These are phyloP conservation scores for Alternaria brassicicola DNA, from an alignment of 2,329 filamentous ascomycete genomes.

Conservation along the genomic window DNA sequence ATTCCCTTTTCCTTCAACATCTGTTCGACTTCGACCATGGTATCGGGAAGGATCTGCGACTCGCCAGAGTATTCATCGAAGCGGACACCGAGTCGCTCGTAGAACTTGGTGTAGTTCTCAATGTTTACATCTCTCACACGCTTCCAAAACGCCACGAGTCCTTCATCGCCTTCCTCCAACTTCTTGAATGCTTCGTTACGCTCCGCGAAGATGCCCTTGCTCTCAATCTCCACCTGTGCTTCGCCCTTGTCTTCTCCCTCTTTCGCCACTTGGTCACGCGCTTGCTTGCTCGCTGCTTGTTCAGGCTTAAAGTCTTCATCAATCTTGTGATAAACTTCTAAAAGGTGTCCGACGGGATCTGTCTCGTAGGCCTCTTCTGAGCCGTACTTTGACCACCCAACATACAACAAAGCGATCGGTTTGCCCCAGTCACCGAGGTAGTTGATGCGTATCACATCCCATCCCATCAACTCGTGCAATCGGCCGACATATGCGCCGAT, in stretches of 20 bases:
- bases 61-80: conserved; percentile 78
- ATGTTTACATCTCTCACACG: conserved; percentile 72
- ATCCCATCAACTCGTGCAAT: conserved; percentile 64
- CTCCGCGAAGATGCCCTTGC: conserved; percentile 39
- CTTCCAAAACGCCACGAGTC: conserved; percentile 67
- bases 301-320: conserved; percentile 64
- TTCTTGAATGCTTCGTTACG: conserved; percentile 66
- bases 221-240: conserved; percentile 37
- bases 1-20: conserved; percentile 69
- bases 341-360: conserved; percentile 74
- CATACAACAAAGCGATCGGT: conserved; percentile 65
- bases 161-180: conserved; percentile 71
- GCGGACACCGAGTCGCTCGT: conserved; percentile 71
- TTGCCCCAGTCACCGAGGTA: conserved; percentile 74
- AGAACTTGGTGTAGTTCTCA: conserved; percentile 69
- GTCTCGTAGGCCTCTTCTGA: conserved; percentile 65
- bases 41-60: conserved; percentile 70
- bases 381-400: conserved; percentile 71
- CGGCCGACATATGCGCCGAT: conserved; percentile 68
- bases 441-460: conserved; percentile 67
- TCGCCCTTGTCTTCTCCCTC: conserved; percentile 55
- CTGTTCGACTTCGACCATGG: conserved; percentile 68
- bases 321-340: conserved; percentile 72
- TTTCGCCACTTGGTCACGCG: conserved; percentile 58
- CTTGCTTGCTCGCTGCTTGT: conserved; percentile 61